Evolutionary conservation across 768 basidiomycete genomes (phyloP), one percentile per base, ranked within the genome.

Genomic region (Calocera viscosa): DNA sequence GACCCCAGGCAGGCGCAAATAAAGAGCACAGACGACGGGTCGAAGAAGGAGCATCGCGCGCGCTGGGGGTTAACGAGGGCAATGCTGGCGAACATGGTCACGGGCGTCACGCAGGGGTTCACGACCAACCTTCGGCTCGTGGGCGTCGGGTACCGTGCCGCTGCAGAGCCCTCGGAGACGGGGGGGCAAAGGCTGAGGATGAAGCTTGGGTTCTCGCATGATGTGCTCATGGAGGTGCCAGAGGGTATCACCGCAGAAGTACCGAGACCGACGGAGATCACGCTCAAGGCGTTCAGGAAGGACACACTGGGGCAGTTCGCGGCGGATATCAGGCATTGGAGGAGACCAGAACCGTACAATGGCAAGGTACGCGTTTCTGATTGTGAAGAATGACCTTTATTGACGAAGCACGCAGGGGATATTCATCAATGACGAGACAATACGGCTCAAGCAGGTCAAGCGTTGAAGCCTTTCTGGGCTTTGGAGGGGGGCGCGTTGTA

Each of bases 51-150:
- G 65, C 94, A 97, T 76, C 85, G 91, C 47, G 84, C 88, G 67
- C 88, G 91, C 82, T 98, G 95, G 94, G 95, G 95, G n/a, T 85
- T 91, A 49, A 94, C 91, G 16, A 86, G 94, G 65, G 89, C 93
- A 0, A 82, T 94, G 70, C 90, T 97, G 74, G 80, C 82, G 70
- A 97, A 98, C 74, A 94, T 94, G 17, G 84, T 99, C 69, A 81
- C 79, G 16, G 95, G 95, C 47, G 91, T 97, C 81, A 89, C 91
- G 2, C 83, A 86, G 68, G 94, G 94, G 2, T 97, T 91, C 78
- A 82, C 82, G 0, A 81, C 91, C 10, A 87, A 91, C 16, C 76
- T 99, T 17, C 88, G 87, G 73, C 84, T 99, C 69, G 94, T 97
- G 69, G 95, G 95, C 19, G 93, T 99, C 35, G 94, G 95, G 1